Percentiles rank a stretch among this genome's conserved stretches.
Evolutionary conservation across 164 flowering plant species (phyloP).

Genomic region (Taxillus chinensis): DNA sequence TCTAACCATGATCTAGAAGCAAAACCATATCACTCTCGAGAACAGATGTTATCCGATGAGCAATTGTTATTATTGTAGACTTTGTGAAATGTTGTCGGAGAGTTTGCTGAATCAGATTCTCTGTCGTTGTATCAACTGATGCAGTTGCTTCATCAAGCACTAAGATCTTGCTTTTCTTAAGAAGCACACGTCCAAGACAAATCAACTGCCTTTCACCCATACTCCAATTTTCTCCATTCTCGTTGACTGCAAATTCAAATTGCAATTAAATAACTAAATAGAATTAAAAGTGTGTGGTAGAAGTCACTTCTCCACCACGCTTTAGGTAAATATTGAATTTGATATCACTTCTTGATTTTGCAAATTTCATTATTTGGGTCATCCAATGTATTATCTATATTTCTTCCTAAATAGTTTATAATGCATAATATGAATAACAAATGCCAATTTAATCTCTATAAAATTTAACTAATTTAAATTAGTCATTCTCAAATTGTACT

Average conservation of each 20-base stretch:
- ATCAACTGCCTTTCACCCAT: conserved; percentile 50
- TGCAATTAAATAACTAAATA: too few relatives aligned
- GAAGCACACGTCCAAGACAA: conserved; percentile 39
- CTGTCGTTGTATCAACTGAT: conserved; percentile 48
- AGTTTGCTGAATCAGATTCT: conserved; percentile 32
- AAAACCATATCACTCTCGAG: conserved; percentile 26
- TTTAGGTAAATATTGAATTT: too few relatives aligned
- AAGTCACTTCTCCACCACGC: too few relatives aligned
- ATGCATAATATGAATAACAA: too few relatives aligned
- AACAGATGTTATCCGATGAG: conserved; percentile 38
- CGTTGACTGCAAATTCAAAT: conserved; percentile 20
- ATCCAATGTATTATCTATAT: too few relatives aligned
- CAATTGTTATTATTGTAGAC: conserved; percentile 37
- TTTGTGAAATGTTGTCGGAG: conserved; percentile 23
- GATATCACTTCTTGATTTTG: too few relatives aligned
- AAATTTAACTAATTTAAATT: too few relatives aligned
- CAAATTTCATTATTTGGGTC: too few relatives aligned
- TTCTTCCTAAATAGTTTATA: too few relatives aligned
- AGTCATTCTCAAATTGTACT: too few relatives aligned
- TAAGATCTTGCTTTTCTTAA: conserved; percentile 35
- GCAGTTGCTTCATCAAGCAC: conserved; percentile 66
- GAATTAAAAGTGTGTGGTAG: too few relatives aligned
- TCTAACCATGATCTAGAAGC: conserved; percentile 16
- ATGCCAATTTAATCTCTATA: too few relatives aligned
- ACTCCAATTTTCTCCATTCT: conserved; percentile 59